These are phyloP conservation scores for Selaginella moellendorffii DNA, from an alignment of 75 land plant genomes.

Conservation along the genomic window DNA sequence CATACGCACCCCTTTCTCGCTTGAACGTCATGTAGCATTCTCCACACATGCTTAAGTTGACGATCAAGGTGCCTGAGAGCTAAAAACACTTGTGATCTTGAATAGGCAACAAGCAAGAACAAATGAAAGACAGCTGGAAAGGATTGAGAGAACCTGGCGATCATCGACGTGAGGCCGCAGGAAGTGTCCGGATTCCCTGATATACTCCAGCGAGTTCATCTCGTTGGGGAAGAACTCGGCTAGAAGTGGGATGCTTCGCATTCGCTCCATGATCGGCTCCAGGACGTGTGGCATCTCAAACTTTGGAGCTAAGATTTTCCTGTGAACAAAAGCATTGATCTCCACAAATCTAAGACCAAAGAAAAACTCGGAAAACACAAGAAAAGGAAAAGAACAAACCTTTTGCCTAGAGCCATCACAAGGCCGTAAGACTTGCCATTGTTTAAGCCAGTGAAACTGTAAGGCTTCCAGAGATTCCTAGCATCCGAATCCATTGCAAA, in stretches of 20 bases:
- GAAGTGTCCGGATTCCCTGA: slow-evolving; percentile 11
- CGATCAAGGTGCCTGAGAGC: slow-evolving; percentile 13
- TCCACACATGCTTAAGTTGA: slow-evolving; percentile 18
- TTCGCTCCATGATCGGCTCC: slow-evolving; percentile 10
- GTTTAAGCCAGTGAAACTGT: slow-evolving; percentile 10
- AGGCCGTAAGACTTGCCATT: slow-evolving; percentile 10
- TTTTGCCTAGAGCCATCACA: slow-evolving; percentile 2
- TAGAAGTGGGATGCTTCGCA: slow-evolving; percentile 9
- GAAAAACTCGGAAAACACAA: not conserved
- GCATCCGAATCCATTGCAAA: slow-evolving; percentile 8
- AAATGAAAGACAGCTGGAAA: not conserved
- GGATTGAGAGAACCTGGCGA: slow-evolving; percentile 12
- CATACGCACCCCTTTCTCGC: slow-evolving; percentile 3
- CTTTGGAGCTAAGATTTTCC: not conserved
- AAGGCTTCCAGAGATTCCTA: slow-evolving; percentile 11
- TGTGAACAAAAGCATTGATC: not conserved
- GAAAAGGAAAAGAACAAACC: too few relatives aligned
- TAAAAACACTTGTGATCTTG: not conserved
- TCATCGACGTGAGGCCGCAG: slow-evolving; percentile 17
- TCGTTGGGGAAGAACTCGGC: slow-evolving; percentile 13
- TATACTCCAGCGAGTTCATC: slow-evolving; percentile 9
- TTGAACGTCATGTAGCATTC: slow-evolving; percentile 16
- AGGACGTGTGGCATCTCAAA: slow-evolving; percentile 16
- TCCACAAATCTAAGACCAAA: not conserved
- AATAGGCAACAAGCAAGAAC: not conserved